Evolutionary conservation across 2,329 filamentous ascomycete genomes (phyloP).

Genomic region (Lasiodiplodia citricola): DNA sequence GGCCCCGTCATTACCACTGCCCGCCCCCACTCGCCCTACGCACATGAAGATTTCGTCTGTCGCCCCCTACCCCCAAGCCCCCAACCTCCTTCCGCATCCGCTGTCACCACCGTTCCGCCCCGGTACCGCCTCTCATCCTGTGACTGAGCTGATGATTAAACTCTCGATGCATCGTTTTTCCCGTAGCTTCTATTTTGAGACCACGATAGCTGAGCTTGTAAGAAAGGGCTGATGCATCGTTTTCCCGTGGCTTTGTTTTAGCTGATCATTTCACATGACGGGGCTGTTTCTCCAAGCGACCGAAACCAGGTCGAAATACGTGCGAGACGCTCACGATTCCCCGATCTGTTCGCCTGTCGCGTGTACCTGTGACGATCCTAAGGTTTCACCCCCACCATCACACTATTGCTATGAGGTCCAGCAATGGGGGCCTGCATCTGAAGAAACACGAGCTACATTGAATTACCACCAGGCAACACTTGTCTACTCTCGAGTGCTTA

Average conservation of each 20-base stretch:
- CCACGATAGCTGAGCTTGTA: neutral
- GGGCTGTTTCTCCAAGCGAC: slow-evolving; percentile 4
- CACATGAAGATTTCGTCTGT: slow-evolving; percentile 17
- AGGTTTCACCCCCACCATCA: neutral
- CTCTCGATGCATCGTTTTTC: neutral
- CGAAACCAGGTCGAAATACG: neutral
- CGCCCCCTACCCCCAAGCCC: slow-evolving; percentile 1
- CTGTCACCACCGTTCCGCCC: neutral
- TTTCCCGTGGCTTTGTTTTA: neutral
- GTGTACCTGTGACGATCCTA: slow-evolving; percentile 12
- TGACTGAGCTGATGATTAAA: neutral
- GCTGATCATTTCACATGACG: neutral
- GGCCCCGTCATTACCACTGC: slow-evolving; percentile 1
- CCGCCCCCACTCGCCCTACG: slow-evolving; percentile 21
- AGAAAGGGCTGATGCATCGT: neutral
- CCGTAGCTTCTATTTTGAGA: slow-evolving; percentile 19
- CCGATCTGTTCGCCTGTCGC: neutral
- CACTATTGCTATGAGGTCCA: neutral
- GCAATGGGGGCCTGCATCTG: neutral
- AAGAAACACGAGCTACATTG: neutral
- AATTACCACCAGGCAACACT: neutral
- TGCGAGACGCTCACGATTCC: neutral
- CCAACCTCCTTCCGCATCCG: slow-evolving; percentile 20
- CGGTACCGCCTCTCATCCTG: neutral
- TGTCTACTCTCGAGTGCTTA: neutral